Percentiles rank a stretch among this genome's conserved stretches.
phyloP scores from a whole-genome alignment of 177 flowering plant species.

The Vitis hybrid region DNA sequence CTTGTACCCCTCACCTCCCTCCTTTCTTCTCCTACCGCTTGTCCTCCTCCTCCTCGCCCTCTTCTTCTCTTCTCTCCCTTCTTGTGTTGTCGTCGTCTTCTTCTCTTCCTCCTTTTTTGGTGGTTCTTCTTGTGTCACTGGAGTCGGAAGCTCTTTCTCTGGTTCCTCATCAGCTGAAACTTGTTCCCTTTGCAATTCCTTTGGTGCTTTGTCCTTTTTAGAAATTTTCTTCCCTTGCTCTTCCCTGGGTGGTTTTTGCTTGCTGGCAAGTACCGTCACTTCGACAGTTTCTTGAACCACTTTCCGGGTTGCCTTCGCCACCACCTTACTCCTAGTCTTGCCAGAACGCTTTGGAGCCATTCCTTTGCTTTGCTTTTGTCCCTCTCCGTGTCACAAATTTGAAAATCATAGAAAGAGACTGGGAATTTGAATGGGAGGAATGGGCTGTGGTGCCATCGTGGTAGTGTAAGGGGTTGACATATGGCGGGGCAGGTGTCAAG shows the following conservation, averaged over 20 bases:
- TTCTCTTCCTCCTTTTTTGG: slow-evolving; percentile 9
- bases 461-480: slow-evolving; percentile 2
- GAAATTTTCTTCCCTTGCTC: neutral
- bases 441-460: neutral
- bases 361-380: neutral
- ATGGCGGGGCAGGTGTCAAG: slow-evolving; percentile 19
- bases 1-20: slow-evolving; percentile 40
- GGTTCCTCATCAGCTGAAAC: neutral
- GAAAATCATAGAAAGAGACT: neutral
- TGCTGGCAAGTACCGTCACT: slow-evolving; percentile 17
- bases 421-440: neutral
- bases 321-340: slow-evolving; percentile 14
- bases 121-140: slow-evolving; percentile 1
- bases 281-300: slow-evolving; percentile 29
- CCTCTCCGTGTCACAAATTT: neutral
- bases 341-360: slow-evolving; percentile 40
- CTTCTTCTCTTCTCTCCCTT: neutral
- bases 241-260: neutral
- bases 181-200: neutral
- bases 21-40: slow-evolving; percentile 6
- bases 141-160: neutral
- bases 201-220: too few relatives aligned
- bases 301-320: slow-evolving; percentile 22
- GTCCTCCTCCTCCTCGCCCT: slow-evolving; percentile 11
- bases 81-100: slow-evolving; percentile 6